These are phyloP conservation scores for Monosporascus sp. DNA, from an alignment of 2,329 filamentous ascomycete genomes.

Conservation along the genomic window DNA sequence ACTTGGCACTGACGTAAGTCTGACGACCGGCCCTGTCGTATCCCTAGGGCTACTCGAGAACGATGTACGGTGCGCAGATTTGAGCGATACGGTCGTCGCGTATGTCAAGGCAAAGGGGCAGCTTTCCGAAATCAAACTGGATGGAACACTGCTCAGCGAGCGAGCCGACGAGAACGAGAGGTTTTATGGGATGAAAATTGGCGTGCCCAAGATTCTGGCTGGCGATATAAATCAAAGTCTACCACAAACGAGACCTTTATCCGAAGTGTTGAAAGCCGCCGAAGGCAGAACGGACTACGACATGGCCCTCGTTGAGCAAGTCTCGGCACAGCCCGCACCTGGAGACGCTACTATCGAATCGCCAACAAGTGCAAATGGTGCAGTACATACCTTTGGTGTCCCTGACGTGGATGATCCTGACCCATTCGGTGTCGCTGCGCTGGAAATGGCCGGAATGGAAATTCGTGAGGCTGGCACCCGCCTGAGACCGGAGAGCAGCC, in stretches of 20 bases:
- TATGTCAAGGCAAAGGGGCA: constrained; percentile 56
- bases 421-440: constrained; percentile 81
- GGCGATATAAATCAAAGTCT: constrained; percentile 50
- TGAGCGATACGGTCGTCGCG: constrained; percentile 50
- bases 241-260: constrained; percentile 55
- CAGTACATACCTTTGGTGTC: constrained; percentile 63
- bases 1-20: constrained; percentile 73
- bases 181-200: constrained; percentile 47
- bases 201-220: constrained; percentile 52
- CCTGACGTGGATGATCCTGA: constrained; percentile 79
- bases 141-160: constrained; percentile 53
- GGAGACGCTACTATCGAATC: constrained; percentile 61
- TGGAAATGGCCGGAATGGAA: constrained; percentile 86
- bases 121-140: constrained; percentile 48
- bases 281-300: constrained; percentile 79
- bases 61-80: constrained; percentile 45
- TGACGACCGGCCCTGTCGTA: constrained; percentile 70
- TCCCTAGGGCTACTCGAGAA: constrained; percentile 46
- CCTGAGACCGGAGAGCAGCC: constrained; percentile 66
- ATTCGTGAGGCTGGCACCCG: constrained; percentile 85
- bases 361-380: constrained; percentile 28
- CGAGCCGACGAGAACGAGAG: constrained; percentile 55
- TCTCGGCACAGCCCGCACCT: constrained; percentile 65
- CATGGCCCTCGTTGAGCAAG: constrained; percentile 55
- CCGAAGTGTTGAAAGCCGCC: constrained; percentile 81